A percentile compares a stretch with the other conserved stretches of the same genome.
Evolutionary conservation across 2,329 filamentous ascomycete species (phyloP).

Genomic region (Ophiocordyceps camponoti-saundersi): DNA sequence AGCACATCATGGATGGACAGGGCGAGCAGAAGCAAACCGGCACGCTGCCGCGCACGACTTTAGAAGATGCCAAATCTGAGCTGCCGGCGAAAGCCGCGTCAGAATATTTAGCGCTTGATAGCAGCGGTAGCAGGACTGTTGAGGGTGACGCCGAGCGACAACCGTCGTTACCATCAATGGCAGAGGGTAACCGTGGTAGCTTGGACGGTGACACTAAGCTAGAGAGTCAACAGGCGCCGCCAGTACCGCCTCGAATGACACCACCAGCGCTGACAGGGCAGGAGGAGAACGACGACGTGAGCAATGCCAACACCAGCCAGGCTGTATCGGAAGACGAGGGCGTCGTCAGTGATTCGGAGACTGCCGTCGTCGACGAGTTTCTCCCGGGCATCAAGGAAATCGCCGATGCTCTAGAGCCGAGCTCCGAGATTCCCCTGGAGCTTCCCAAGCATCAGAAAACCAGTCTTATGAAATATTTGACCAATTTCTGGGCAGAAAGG

Average conservation of each 20-base stretch:
- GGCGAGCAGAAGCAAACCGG: constrained; percentile 5
- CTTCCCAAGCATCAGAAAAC: constrained; percentile 86
- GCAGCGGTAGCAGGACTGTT: not conserved
- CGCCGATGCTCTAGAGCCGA: constrained; percentile 43
- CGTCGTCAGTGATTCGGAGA: constrained; percentile 54
- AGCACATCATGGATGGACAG: constrained; percentile 10
- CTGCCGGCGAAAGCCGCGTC: constrained; percentile 2
- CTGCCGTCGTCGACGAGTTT: constrained; percentile 51
- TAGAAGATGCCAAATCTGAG: constrained; percentile 7
- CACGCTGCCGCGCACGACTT: constrained; percentile 5
- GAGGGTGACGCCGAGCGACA: constrained; percentile 9
- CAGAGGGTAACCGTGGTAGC: not conserved
- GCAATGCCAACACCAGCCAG: constrained; percentile 19
- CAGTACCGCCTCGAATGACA: not conserved
- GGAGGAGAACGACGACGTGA: constrained; percentile 12
- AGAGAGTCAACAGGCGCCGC: not conserved
- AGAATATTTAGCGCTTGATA: constrained; percentile 1
- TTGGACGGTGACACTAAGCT: not conserved
- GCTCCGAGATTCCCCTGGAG: constrained; percentile 46
- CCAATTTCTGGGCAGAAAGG: constrained; percentile 95
- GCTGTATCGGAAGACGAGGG: constrained; percentile 55
- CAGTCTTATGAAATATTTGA: constrained; percentile 86
- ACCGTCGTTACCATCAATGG: constrained; percentile 6
- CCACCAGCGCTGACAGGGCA: not conserved
- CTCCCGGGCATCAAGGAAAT: constrained; percentile 45